Base-by-base conservation (phyloP, 2,329 filamentous ascomycete species). In the Hortaea werneckii region DNA sequence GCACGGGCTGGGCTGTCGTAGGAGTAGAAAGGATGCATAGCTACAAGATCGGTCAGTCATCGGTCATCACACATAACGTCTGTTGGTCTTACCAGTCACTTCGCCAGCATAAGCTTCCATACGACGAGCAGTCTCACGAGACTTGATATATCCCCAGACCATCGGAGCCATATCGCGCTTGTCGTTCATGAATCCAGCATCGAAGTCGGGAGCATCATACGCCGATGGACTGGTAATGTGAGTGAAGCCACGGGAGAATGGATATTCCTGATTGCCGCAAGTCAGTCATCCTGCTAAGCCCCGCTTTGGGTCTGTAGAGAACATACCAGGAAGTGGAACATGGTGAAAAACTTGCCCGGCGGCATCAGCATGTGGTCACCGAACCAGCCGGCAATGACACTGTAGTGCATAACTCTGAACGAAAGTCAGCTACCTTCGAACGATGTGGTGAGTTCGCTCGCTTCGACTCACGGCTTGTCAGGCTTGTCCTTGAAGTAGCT, bases 401-500 rank as follows among this genome's bases (percentile, higher is more conserved):
- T 83, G 67, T 89, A 89, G 61, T 89, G 85, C 85, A 89, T 89
- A 38, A 89, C 84, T 4, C 44, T 48, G 43, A 28, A 34, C 27
- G 20, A n/a, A 4, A 6, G 32, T 48, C 39, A 48, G 46, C 42
- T 26, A 38, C 6, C 4, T 35, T 35, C 9, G 32, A 35, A 12
- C 32, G 9, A 29, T 12, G 3, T 41, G 9, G 5, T 20, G 7
- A 26, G n/a, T 11, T 11, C 35, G 28, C n/a, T 5, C n/a, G 7
- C 7, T n/a, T 9, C 32, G 2, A 44, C 46, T 44, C 27, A 44
- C 0, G 85, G 85, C 73, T 89, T 89, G 66, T 89, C 84, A 1
- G 83, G 83, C 70, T 88, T 88, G 61, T 89, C 67, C 70, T 87
- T 84, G 66, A 89, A 90, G 69, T 90, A 89, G 44, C 77, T 81